Evolutionary conservation across 2,329 filamentous ascomycete species (phyloP), one percentile per base, ranked within the genome.

Genomic region (Sclerotinia trifoliorum): DNA sequence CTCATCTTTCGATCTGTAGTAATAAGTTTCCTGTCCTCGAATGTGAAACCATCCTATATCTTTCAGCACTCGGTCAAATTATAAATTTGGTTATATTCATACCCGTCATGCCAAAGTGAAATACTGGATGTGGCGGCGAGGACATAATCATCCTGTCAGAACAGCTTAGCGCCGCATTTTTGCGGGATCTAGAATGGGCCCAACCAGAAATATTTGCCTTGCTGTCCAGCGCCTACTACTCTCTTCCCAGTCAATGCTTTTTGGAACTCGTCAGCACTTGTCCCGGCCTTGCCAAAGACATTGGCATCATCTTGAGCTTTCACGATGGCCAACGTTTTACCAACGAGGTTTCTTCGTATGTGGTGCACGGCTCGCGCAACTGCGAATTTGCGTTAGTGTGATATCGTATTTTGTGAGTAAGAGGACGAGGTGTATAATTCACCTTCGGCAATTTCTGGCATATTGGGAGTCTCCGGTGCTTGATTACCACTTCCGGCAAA

Each of bases 121-220:
- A 93, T 42, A 98, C 87, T 0, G 91, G 86, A 79, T 98, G 95
- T 1, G 94, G 94, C 15, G 92, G 85, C 13, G 85, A 84, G 35
- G 86, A 85, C 86, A 92, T 91, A 49, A 92, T 88, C 29, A 98
- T 83, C 83, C 81, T 80, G 46, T 48, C 57, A 39, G 17, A 19
- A 58, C 24, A 11, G 58, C 24, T 72, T 44, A 67, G 49, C 21
- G 42, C 24, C 26, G 29, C 8, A 46, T 65, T 24, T 24, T 39
- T 26, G 29, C 54, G 21, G 51, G 26, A 17, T 44, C n/a, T 55
- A 56, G 21, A 52, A 44, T 44, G 39, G 6, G 6, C 5, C 65
- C 70, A 10, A 86, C 88, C 95, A 99, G 78, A 99, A 98, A 77
- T 98, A 98, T 84, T 98, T 99, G 13, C 95, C 95, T 78, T 97